Base-by-base conservation (phyloP, 2,329 filamentous ascomycete genomes). In the Ophiocordyceps camponoti-floridani region DNA sequence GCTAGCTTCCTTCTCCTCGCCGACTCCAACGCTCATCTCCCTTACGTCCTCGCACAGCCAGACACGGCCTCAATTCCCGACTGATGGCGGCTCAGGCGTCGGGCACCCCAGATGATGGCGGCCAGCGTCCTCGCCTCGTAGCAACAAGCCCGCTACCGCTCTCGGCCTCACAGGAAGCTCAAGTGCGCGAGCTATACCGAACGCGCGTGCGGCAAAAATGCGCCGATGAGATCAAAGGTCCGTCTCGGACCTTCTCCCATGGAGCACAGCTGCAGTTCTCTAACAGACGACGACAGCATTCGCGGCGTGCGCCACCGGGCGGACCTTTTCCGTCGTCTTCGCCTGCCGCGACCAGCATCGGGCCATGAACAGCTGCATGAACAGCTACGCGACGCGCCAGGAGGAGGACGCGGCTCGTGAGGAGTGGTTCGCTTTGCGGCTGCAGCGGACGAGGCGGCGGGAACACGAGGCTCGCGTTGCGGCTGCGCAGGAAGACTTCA, bases 291-390 rank as follows among this genome's bases (percentile, higher is more conserved):
- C 8, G 11, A 44, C 53, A 95, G 89, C 83, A 49, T 98, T 98
- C 60, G 91, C 91, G 47, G 79, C 82, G 52, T 98, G 91, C 70
- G 88, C 88, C 44, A 72, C 81, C 43, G 80, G 82, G 58, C 83
- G 85, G 51, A 96, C 88, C 6, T 76, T 96, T 54, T 87, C 81
- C 46, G 83, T 91, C 47, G 82, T 87, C 12, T 95, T 91, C 69
- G 75, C 79, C 44, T 98, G 91, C 68, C 81, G 86, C 45, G 65
- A 72, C 43, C 73, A 88, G 57, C 82, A 87, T 55, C 78, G 81
- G 49, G 70, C 73, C 33, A 98, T 98, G 91, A 98, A 98, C 66
- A 72, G 69, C 49, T 98, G 91, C 68, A 95, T 98, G 87, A 72
- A 88, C 53, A 63, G 72, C 46, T 82, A 93, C 65, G 88, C 89